Evolutionary conservation across 2,329 filamentous ascomycete species (phyloP).

Genomic region (Aspergillus fijiensis): DNA sequence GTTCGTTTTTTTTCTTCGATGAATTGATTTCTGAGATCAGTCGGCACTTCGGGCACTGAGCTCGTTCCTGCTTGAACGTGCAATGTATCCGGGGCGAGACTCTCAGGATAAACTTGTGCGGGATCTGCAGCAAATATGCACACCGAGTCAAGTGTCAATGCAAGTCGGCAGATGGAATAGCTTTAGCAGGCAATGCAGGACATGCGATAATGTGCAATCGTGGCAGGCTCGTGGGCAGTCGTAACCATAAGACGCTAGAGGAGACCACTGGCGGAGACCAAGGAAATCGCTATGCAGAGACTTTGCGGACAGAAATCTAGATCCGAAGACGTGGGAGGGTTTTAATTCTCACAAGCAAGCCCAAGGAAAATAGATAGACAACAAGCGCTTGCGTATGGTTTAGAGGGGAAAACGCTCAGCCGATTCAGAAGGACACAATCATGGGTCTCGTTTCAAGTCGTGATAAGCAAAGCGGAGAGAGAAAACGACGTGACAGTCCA

Average conservation of each 20-base stretch:
- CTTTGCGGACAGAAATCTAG: slow-evolving; percentile 23
- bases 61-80: slow-evolving; percentile 6
- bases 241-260: slow-evolving; percentile 32
- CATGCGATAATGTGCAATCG: slow-evolving; percentile 29
- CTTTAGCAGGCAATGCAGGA: slow-evolving; percentile 25
- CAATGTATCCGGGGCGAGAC: background rate
- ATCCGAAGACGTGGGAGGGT: slow-evolving; percentile 22
- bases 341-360: slow-evolving; percentile 15
- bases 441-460: slow-evolving; percentile 47
- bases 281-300: slow-evolving; percentile 21
- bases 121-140: slow-evolving; percentile 2
- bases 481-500: slow-evolving; percentile 25
- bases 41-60: background rate
- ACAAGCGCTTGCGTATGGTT: slow-evolving; percentile 21
- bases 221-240: slow-evolving; percentile 35
- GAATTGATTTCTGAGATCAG: background rate
- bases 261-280: slow-evolving; percentile 20
- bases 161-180: slow-evolving; percentile 18
- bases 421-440: slow-evolving; percentile 33
- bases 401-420: slow-evolving; percentile 25
- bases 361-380: slow-evolving; percentile 12
- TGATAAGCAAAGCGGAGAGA: slow-evolving; percentile 33
- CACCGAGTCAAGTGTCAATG: slow-evolving; percentile 8
- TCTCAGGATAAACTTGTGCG: slow-evolving; percentile 10
- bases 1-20: background rate